Conservation (phyloP, 176 grass and related monocot genomes). For the Carex littledalei region DNA sequence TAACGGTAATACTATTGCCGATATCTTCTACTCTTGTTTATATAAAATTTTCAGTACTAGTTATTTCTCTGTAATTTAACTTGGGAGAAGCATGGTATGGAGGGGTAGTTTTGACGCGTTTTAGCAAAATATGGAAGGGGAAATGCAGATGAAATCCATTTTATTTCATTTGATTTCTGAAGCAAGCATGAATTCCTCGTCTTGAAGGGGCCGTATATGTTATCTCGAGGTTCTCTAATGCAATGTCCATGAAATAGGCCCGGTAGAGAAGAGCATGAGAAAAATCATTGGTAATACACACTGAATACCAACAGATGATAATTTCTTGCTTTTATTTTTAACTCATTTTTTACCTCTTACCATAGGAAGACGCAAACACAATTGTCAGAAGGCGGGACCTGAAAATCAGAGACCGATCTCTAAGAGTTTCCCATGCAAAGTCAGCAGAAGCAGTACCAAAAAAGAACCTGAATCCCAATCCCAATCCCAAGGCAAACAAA, state of each 20-base stretch:
- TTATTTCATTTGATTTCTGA: background rate
- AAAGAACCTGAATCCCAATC: background rate
- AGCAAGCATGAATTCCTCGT: background rate
- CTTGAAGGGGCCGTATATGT: background rate
- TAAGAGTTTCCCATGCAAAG: slow-evolving; percentile 73
- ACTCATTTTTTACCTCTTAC: background rate
- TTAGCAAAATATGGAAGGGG: background rate
- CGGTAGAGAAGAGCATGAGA: background rate
- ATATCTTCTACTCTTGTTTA: background rate
- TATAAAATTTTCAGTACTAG: background rate
- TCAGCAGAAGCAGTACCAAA: slow-evolving; percentile 28
- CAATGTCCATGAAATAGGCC: background rate
- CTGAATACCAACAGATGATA: background rate
- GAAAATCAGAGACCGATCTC: slow-evolving; percentile 53
- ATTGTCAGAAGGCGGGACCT: slow-evolving; percentile 41
- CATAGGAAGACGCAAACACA: slow-evolving; percentile 61
- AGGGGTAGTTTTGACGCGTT: background rate
- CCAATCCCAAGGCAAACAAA: slow-evolving; percentile 11
- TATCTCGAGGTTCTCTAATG: background rate
- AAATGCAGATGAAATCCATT: background rate
- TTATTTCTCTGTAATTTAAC: background rate
- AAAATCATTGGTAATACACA: background rate
- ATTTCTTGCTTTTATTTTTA: background rate
- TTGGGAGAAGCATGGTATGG: background rate
- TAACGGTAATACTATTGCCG: background rate